Conservation (phyloP, 805 yeast species). For the Pichia kluyveri region DNA sequence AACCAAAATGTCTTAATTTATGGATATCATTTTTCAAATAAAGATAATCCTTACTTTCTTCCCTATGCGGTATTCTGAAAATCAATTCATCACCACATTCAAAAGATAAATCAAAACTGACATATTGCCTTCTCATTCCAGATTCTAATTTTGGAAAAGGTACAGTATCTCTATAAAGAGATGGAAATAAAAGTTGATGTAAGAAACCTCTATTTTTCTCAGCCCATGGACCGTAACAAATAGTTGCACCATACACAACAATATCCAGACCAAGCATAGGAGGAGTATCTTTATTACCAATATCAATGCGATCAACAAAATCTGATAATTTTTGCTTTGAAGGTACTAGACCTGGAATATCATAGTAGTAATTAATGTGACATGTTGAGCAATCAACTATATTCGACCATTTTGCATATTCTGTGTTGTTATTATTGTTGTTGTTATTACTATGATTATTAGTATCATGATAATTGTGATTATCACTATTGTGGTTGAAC, state of each 20-base stretch:
- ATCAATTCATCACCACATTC: conserved; percentile 56
- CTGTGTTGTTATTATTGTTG: conserved; percentile 27
- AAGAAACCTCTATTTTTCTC: conserved; percentile 70
- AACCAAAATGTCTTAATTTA: conserved; percentile 67
- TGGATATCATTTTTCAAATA: conserved; percentile 6
- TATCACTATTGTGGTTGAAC: background rate
- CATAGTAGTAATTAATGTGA: conserved; percentile 55
- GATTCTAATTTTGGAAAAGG: conserved; percentile 30
- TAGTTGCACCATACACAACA: conserved; percentile 47
- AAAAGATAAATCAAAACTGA: conserved; percentile 47
- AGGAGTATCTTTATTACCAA: conserved; percentile 49
- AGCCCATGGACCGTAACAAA: conserved; percentile 94
- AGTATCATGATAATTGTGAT: too few relatives aligned
- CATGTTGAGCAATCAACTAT: conserved; percentile 53
- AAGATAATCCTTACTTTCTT: conserved; percentile 60
- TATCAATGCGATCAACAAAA: conserved; percentile 37
- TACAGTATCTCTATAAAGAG: conserved; percentile 45
- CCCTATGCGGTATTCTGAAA: conserved; percentile 75
- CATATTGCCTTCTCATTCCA: conserved; percentile 47
- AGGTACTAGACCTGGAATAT: conserved; percentile 61
- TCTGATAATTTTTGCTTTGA: conserved; percentile 21
- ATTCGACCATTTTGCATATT: conserved; percentile 75
- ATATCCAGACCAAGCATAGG: conserved; percentile 59
- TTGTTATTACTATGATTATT: too few relatives aligned
- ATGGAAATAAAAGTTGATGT: conserved; percentile 62